Conservation (phyloP, 176 grass and related monocot species). For the barley (Hordeum vulgare) region DNA sequence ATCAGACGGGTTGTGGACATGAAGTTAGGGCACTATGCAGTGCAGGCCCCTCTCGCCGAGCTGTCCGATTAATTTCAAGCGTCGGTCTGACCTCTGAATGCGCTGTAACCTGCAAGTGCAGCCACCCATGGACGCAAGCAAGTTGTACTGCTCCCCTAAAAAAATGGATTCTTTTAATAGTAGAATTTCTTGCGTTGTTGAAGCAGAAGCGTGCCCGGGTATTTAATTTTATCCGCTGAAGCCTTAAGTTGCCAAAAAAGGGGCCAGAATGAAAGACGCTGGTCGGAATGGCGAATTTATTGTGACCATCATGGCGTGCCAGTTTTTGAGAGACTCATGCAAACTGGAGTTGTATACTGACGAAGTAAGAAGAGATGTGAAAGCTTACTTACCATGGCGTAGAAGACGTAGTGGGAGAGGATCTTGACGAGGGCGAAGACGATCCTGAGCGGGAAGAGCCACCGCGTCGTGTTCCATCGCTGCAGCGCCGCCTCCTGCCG, state of each 20-base stretch:
- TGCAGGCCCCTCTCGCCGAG: background rate
- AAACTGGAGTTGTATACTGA: background rate
- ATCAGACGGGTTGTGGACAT: background rate
- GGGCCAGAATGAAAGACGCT: background rate
- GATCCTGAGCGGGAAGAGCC: constrained; percentile 49
- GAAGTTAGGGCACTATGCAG: background rate
- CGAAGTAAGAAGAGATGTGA: no score
- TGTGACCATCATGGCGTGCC: background rate
- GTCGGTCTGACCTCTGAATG: constrained; percentile 12
- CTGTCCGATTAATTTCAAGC: constrained; percentile 13
- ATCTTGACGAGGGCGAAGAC: constrained; percentile 59
- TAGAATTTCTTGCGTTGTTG: background rate
- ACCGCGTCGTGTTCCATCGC: constrained; percentile 49
- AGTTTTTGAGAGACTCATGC: background rate
- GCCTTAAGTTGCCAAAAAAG: background rate
- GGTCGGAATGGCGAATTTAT: background rate
- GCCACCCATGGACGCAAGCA: background rate
- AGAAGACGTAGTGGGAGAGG: constrained; percentile 64
- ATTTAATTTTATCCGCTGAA: background rate
- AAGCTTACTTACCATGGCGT: constrained; percentile 38
- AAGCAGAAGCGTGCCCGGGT: background rate
- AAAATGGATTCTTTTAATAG: no score
- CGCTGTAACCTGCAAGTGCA: background rate
- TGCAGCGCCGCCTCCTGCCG: constrained; percentile 44
- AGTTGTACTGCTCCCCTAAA: background rate